Evolutionary conservation across 1,284 basidiomycete genomes (phyloP).

Genomic region (Naganishia liquefaciens): DNA sequence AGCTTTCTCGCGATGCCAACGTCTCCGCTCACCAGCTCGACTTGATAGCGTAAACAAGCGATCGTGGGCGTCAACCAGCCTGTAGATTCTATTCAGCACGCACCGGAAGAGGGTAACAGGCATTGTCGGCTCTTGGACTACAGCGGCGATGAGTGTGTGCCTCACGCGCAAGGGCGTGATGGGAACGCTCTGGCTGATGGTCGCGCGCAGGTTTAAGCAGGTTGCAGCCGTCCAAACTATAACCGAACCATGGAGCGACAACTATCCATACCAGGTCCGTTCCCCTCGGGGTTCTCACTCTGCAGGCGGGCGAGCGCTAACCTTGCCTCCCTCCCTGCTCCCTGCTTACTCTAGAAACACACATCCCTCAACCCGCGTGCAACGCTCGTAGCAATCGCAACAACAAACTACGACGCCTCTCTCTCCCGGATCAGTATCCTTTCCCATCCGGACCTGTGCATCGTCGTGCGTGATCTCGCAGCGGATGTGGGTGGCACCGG

Average conservation of each 20-base stretch:
- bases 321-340: background rate
- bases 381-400: conserved; percentile 46
- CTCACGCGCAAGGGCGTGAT: conserved; percentile 36
- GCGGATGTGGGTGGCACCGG: conserved; percentile 30
- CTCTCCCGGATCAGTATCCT: conserved; percentile 61
- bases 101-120: conserved; percentile 65
- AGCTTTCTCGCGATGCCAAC: too few species aligned
- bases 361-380: conserved; percentile 43
- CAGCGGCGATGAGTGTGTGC: conserved; percentile 59
- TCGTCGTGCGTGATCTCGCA: conserved; percentile 57
- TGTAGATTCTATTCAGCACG: conserved; percentile 59
- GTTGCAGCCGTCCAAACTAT: conserved; percentile 66
- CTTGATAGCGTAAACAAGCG: conserved; percentile 58
- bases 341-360: conserved; percentile 44
- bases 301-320: background rate
- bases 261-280: conserved; percentile 83
- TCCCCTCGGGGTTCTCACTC: background rate
- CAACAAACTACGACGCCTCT: conserved; percentile 45
- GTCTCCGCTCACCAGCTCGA: conserved; percentile 28
- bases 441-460: conserved; percentile 64
- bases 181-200: conserved; percentile 18
- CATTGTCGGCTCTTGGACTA: conserved; percentile 75
- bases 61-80: conserved; percentile 84
- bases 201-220: conserved; percentile 59
- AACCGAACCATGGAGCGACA: conserved; percentile 62